These are phyloP conservation scores for Metschnikowia cerradonensis DNA, from an alignment of 805 yeast species.

Conservation along the genomic window DNA sequence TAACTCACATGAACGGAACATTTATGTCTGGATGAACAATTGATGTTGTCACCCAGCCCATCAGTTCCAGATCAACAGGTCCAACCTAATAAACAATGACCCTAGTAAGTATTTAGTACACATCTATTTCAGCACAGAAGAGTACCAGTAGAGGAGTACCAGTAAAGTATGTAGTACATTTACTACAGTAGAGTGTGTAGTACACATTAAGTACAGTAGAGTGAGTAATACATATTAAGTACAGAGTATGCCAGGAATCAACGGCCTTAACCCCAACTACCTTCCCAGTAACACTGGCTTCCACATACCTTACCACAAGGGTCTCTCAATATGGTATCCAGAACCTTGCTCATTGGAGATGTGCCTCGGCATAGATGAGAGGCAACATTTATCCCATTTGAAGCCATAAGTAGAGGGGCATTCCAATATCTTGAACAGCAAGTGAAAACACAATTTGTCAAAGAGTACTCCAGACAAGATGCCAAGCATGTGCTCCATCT, in stretches of 20 bases:
- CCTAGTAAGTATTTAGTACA: no score
- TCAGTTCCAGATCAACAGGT: no score
- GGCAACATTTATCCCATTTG: conserved; percentile 61
- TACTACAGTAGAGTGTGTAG: no score
- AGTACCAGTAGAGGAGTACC: no score
- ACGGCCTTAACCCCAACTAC: conserved; percentile 67
- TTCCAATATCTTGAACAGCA: conserved; percentile 79
- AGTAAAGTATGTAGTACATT: no score
- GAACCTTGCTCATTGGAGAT: conserved; percentile 94
- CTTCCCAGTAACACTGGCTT: conserved; percentile 68
- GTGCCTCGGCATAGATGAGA: conserved; percentile 82
- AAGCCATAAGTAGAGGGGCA: conserved; percentile 90
- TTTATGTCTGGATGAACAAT: no score
- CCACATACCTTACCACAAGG: conserved; percentile 74
- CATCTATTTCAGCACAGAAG: no score
- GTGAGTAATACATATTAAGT: no score
- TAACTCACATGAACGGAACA: no score
- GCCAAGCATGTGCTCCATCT: conserved; percentile 78
- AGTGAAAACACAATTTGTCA: conserved; percentile 76
- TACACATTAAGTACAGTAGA: no score
- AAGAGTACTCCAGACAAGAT: conserved; percentile 85
- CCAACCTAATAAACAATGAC: no score
- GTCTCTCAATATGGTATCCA: conserved; percentile 73
- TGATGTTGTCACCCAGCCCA: no score
- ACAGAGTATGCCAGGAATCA: conserved; percentile 25